These are phyloP conservation scores for Leccinum imitatum DNA, from an alignment of 768 basidiomycete genomes.

Conservation along the genomic window DNA sequence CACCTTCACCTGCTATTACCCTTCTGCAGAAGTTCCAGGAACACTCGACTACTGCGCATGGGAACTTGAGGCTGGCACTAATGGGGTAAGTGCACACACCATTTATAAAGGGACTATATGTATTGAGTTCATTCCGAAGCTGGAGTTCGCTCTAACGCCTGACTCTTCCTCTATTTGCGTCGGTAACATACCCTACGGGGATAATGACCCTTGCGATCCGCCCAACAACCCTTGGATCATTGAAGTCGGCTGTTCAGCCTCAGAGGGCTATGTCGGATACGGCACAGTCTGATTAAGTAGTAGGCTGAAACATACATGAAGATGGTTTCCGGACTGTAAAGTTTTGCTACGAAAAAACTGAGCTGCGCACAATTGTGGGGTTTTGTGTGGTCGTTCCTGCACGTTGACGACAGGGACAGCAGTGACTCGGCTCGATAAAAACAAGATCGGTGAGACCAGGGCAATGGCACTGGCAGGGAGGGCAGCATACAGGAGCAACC, in stretches of 20 bases:
- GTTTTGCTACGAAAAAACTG: too few species aligned
- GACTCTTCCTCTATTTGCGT: conserved; percentile 6
- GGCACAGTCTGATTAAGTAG: background rate
- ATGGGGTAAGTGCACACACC: background rate
- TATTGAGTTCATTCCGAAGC: background rate
- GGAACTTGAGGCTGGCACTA: background rate
- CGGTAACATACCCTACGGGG: background rate
- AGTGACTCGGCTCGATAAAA: too few species aligned
- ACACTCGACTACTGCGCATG: conserved; percentile 8
- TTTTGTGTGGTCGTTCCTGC: too few species aligned
- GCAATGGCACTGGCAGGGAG: too few species aligned
- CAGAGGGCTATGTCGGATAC: background rate
- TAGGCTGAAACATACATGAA: background rate
- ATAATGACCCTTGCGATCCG: conserved; percentile 1
- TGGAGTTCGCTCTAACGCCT: conserved; percentile 2
- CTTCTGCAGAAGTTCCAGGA: conserved; percentile 4
- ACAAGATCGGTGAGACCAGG: too few species aligned
- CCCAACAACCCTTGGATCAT: conserved; percentile 8
- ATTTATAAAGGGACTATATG: background rate
- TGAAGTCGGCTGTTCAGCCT: background rate
- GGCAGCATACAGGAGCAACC: too few species aligned
- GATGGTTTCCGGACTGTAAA: too few species aligned
- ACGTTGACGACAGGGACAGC: too few species aligned
- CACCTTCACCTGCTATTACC: conserved; percentile 12
- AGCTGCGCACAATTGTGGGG: too few species aligned